Evolutionary conservation across 2,329 filamentous ascomycete species (phyloP).

Genomic region (Cladorrhinum sp.): DNA sequence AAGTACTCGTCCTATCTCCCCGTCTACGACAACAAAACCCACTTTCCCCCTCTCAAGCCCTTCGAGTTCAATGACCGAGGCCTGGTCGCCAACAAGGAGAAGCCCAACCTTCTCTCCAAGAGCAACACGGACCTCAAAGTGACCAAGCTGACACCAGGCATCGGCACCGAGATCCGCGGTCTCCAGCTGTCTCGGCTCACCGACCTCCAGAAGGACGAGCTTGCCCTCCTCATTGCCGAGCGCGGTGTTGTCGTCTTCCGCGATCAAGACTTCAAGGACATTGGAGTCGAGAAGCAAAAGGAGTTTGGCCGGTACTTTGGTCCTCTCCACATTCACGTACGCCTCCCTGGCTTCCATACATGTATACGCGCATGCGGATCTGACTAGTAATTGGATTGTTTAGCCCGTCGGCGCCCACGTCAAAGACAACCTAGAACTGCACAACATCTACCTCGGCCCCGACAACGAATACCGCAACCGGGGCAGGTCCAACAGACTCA

Average conservation of each 20-base stretch:
- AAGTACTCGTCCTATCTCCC: conserved; percentile 34
- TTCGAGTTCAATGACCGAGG: conserved; percentile 34
- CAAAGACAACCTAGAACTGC: conserved; percentile 42
- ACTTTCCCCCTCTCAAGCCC: conserved; percentile 30
- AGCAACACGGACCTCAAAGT: conserved; percentile 21
- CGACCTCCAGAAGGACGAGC: conserved; percentile 40
- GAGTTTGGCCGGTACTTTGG: conserved; percentile 40
- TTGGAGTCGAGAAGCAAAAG: conserved; percentile 38
- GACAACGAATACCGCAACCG: conserved; percentile 42
- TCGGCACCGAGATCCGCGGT: conserved; percentile 42
- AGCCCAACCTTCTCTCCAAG: conserved; percentile 8
- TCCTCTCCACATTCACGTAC: conserved; percentile 37
- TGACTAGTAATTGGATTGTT: no score
- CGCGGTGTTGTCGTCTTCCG: conserved; percentile 39
- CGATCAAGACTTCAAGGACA: conserved; percentile 37
- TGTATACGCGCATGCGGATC: no score
- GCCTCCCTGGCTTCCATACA: not conserved
- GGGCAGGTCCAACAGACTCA: conserved; percentile 34
- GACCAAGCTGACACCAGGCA: conserved; percentile 33
- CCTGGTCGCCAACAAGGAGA: conserved; percentile 29
- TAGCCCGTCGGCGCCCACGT: conserved; percentile 37
- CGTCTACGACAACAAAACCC: conserved; percentile 33
- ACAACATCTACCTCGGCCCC: conserved; percentile 46
- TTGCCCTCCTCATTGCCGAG: conserved; percentile 41
- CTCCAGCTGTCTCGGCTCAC: conserved; percentile 39